Evolutionary conservation across 257 asterid genomes (phyloP).

Genomic region (Solanum virginianum): DNA sequence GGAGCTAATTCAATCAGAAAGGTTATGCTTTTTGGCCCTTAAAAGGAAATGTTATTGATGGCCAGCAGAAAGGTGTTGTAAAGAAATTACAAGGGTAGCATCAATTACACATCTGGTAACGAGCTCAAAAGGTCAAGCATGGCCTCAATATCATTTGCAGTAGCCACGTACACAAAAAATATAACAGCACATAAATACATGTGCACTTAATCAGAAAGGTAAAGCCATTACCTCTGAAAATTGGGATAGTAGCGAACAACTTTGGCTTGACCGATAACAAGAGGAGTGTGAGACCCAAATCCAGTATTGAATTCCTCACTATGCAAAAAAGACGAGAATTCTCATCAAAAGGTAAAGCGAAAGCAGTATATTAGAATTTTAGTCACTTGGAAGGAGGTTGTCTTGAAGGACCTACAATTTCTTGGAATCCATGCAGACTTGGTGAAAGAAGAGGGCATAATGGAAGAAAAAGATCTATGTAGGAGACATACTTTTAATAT

Average conservation of each 20-base stretch:
- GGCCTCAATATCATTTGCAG: not conserved
- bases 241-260: constrained; percentile 75
- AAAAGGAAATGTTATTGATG: not conserved
- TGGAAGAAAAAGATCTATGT: not conserved
- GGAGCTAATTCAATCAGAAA: not conserved
- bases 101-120: not conserved
- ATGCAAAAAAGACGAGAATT: constrained; percentile 5
- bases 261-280: constrained; percentile 78
- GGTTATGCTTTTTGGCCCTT: not conserved
- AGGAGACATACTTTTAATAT: not conserved
- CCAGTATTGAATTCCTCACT: constrained; percentile 89
- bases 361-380: not conserved
- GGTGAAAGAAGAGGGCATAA: not conserved
- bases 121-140: not conserved
- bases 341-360: constrained; percentile 8
- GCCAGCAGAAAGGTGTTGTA: not conserved
- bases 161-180: not conserved
- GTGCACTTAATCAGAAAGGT: not conserved
- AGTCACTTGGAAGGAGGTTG: not conserved
- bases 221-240: constrained; percentile 49
- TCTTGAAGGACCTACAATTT: not conserved
- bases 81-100: not conserved
- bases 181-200: not conserved
- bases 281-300: constrained; percentile 90
- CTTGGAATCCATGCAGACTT: not conserved